A percentile compares a stretch with the other conserved stretches of the same genome.
phyloP scores from a whole-genome alignment of 805 yeast species.

The Metschnikowia vanudenii region DNA sequence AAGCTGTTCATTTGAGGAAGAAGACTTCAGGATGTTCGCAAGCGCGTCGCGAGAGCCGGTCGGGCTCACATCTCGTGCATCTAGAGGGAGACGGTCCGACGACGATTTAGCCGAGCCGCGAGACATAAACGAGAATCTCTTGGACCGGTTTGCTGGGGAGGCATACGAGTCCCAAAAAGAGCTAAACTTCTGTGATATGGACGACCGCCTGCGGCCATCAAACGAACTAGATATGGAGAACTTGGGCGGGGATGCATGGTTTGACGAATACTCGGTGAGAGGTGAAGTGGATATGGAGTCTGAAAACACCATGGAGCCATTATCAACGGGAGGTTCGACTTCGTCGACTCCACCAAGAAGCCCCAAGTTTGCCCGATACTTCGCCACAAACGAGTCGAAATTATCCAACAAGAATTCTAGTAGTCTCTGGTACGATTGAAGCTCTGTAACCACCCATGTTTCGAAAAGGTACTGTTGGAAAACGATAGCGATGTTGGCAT shows the following conservation, averaged over 20 bases:
- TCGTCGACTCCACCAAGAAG: constrained; percentile 14
- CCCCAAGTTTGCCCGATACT: constrained; percentile 8
- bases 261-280: constrained; percentile 16
- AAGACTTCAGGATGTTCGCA: background rate
- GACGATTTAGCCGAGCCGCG: constrained; percentile 6
- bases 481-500: constrained; percentile 29
- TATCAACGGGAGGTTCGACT: constrained; percentile 4
- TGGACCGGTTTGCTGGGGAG: constrained; percentile 20
- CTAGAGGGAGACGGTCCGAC: constrained; percentile 5
- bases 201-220: constrained; percentile 16
- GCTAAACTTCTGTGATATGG: constrained; percentile 20
- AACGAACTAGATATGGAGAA: constrained; percentile 3
- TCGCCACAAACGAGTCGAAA: constrained; percentile 12
- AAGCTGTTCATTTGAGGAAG: constrained; percentile 1
- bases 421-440: constrained; percentile 13
- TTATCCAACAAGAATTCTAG: constrained; percentile 21
- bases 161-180: constrained; percentile 22
- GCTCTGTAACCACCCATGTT: constrained; percentile 14
- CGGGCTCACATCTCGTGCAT: constrained; percentile 1
- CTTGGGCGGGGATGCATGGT: constrained; percentile 12
- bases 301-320: constrained; percentile 8
- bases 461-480: constrained; percentile 33
- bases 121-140: constrained; percentile 19
- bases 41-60: background rate
- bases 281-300: constrained; percentile 17